These are phyloP conservation scores for Leccinum fuscescens DNA, from an alignment of 1,284 basidiomycete genomes.

Conservation along the genomic window DNA sequence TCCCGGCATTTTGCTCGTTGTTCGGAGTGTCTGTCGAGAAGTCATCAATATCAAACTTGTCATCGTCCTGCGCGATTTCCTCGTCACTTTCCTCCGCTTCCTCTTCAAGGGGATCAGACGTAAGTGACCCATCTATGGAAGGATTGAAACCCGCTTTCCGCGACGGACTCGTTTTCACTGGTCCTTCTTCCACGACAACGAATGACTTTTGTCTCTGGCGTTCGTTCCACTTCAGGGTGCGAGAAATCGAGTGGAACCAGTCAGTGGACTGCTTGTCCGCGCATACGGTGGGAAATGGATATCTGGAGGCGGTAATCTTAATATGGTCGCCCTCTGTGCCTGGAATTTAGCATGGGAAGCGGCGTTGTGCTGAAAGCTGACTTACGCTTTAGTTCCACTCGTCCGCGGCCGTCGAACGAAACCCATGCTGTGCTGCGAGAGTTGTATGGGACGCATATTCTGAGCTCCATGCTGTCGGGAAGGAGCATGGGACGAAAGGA, in stretches of 20 bases:
- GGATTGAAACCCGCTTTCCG: constrained; percentile 21
- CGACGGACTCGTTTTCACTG: constrained; percentile 41
- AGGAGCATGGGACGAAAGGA: constrained; percentile 99
- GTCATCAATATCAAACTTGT: constrained; percentile 90
- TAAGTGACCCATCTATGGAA: constrained; percentile 17
- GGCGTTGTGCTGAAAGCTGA: constrained; percentile 18
- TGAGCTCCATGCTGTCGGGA: constrained; percentile 97
- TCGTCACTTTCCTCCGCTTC: constrained; percentile 37
- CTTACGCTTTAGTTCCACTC: constrained; percentile 92
- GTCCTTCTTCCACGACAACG: constrained; percentile 92
- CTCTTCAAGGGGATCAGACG: constrained; percentile 39
- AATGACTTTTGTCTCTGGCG: constrained; percentile 96
- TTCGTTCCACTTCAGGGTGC: constrained; percentile 64
- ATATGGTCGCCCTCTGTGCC: constrained; percentile 95
- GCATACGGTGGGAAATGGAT: constrained; percentile 98
- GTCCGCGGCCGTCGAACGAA: constrained; percentile 95
- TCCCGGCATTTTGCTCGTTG: constrained; percentile 32
- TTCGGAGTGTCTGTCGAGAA: constrained; percentile 55
- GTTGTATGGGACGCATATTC: constrained; percentile 98
- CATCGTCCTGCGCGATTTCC: constrained; percentile 60
- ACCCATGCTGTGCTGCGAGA: constrained; percentile 99
- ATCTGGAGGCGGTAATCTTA: constrained; percentile 96
- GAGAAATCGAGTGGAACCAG: constrained; percentile 89
- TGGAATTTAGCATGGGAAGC: constrained; percentile 11
- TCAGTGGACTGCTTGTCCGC: constrained; percentile 96